These are phyloP conservation scores for Cercophora scortea DNA, from an alignment of 495 filamentous ascomycete species.

Conservation along the genomic window DNA sequence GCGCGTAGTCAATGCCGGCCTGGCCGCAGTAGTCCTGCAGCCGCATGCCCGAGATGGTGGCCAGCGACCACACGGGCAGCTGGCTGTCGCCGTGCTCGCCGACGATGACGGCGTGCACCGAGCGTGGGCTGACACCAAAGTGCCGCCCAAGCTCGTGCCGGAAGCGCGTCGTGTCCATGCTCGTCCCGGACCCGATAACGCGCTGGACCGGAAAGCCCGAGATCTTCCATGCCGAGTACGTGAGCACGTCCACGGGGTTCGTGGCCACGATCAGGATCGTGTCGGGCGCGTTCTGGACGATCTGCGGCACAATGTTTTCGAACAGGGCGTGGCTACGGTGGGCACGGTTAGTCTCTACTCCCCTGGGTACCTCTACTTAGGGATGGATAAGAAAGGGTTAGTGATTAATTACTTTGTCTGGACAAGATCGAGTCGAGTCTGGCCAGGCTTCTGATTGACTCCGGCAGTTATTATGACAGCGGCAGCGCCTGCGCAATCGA, in stretches of 20 bases:
- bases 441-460: conserved; percentile 27
- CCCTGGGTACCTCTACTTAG: too few relatives aligned
- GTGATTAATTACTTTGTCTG: conserved; percentile 23
- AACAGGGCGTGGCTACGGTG: conserved; percentile 9
- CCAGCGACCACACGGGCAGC: conserved; percentile 25
- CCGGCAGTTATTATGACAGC: conserved; percentile 44
- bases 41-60: conserved; percentile 23
- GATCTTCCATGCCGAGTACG: conserved; percentile 18
- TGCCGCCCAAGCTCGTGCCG: conserved; percentile 22
- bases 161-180: conserved; percentile 26
- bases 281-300: conserved; percentile 18
- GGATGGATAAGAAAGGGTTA: too few relatives aligned
- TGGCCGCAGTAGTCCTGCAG: conserved; percentile 18
- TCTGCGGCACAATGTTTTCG: conserved; percentile 15
- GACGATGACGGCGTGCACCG: conserved; percentile 24
- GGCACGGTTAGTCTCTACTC: too few relatives aligned
- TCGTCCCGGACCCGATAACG: conserved; percentile 26
- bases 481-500: conserved; percentile 40
- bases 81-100: conserved; percentile 27
- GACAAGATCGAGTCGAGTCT: conserved; percentile 22
- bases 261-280: conserved; percentile 26
- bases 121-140: conserved; percentile 22
- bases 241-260: conserved; percentile 27
- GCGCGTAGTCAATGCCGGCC: conserved; percentile 12
- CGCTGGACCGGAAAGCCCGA: conserved; percentile 20